Evolutionary conservation across 805 yeast species (phyloP), one percentile per base, ranked within the genome.

Genomic region (Kuraishia hungarica): DNA sequence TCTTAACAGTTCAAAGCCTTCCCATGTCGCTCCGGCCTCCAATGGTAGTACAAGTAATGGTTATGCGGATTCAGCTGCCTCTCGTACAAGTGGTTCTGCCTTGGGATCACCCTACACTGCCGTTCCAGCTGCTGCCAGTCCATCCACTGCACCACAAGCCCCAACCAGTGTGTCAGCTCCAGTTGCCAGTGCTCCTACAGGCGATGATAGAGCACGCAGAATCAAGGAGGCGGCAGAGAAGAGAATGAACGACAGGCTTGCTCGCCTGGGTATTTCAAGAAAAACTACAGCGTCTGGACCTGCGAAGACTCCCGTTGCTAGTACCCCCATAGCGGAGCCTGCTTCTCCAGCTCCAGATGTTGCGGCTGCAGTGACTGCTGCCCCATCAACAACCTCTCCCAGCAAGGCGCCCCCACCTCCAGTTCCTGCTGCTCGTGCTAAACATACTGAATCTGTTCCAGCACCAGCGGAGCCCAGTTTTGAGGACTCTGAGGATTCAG

Each of bases 221-320:
- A 83, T 89, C 54, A 90, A 89, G 67, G 93, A 90, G 19, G 93
- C 88, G 64, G 89, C 89, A 2, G 81, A 81, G 61, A 83, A 84
- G 63, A 80, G 88, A 69, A 90, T 91, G 97, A 84, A 83, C 58
- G 96, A 88, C 62, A 77, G 90, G 62, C 75, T 90, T 63, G 96
- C 96, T 2, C 87, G 84, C 58, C 76, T 90, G 56, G 96, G 96
- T 2, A 79, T 89, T 57, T 71, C 76, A 22, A 73, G 82, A 64
- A 70, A 72, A 56, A 66, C 64, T 2, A 51, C 56, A 11, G 54
- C 61, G 2, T 56, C 53, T 5, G 8, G 54, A 2, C 49, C 57
- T n/a, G 15, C 53, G 6, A 10, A 56, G 7, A 47, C 62, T 17
- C 52, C 63, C 4, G 51, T 66, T 28, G n/a, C n/a, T n/a, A n/a